Evolutionary conservation across 495 filamentous ascomycete genomes (phyloP).

Genomic region (Chlorociboria aeruginascens): DNA sequence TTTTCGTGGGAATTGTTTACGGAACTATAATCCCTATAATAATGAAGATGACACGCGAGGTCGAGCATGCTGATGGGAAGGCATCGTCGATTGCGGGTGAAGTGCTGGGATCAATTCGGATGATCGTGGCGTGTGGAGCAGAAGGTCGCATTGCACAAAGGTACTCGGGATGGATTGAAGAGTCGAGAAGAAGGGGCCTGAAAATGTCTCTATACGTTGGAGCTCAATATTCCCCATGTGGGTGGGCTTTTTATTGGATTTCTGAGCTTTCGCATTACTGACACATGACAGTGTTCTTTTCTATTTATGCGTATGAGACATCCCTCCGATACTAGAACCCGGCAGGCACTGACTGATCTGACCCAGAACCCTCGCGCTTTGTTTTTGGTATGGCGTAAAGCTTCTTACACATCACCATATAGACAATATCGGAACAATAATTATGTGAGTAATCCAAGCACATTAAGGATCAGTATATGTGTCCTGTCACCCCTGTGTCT

Average conservation of each 20-base stretch:
- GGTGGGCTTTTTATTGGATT: neutral
- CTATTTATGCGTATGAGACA: conserved; percentile 12
- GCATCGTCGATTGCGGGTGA: conserved; percentile 51
- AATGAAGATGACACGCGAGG: conserved; percentile 41
- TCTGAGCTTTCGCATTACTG: neutral
- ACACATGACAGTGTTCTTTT: conserved; percentile 22
- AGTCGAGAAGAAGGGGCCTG: conserved; percentile 39
- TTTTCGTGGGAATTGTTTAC: conserved; percentile 45
- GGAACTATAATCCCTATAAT: conserved; percentile 41
- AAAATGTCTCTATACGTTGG: conserved; percentile 19
- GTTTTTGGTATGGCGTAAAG: conserved; percentile 43
- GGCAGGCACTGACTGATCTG: neutral
- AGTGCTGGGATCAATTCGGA: conserved; percentile 40
- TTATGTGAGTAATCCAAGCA: conserved; percentile 10
- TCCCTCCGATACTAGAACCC: neutral
- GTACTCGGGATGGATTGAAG: conserved; percentile 44
- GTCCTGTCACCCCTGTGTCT: no score
- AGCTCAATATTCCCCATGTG: conserved; percentile 19
- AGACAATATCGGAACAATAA: conserved; percentile 27
- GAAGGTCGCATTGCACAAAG: conserved; percentile 39
- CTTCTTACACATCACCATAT: conserved; percentile 28
- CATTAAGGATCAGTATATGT: no score
- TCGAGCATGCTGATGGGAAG: conserved; percentile 45
- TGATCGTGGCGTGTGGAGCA: conserved; percentile 52
- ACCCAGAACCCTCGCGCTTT: conserved; percentile 16